Conservation (phyloP, 805 yeast species). For the Komagataella kurtzmanii region DNA sequence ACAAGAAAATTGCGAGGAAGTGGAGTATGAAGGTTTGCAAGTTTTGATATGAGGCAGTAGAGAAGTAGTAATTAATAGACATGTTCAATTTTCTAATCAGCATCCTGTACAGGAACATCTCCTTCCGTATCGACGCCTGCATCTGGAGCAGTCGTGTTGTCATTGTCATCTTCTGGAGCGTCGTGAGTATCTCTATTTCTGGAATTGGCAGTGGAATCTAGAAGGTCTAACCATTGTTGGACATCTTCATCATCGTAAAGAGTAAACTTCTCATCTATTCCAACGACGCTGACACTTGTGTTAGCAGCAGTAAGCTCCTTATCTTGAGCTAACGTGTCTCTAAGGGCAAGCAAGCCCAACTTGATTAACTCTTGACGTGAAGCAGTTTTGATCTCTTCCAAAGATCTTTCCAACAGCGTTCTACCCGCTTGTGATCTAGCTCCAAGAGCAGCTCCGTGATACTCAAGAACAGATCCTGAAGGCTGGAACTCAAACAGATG, state of each 20-base stretch:
- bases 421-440: conserved; percentile 98
- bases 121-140: conserved; percentile 8
- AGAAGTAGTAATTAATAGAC: neutral
- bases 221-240: conserved; percentile 65
- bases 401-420: conserved; percentile 83
- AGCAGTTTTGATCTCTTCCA: conserved; percentile 50
- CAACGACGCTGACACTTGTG: conserved; percentile 90
- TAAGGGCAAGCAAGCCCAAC: conserved; percentile 79
- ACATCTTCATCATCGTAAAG: conserved; percentile 82
- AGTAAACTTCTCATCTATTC: conserved; percentile 56
- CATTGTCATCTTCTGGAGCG: conserved; percentile 13
- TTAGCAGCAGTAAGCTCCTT: conserved; percentile 76
- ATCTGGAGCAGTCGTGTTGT: conserved; percentile 14
- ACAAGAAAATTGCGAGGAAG: conserved; percentile 75
- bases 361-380: conserved; percentile 63
- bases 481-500: conserved; percentile 94
- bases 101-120: conserved; percentile 2
- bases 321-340: conserved; percentile 91
- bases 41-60: neutral
- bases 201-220: conserved; percentile 51
- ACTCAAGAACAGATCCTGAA: conserved; percentile 84
- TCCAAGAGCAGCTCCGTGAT: conserved; percentile 91
- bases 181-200: conserved; percentile 27
- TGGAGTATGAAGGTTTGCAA: conserved; percentile 40
- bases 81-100: neutral